A percentile compares a stretch with the other conserved stretches of the same genome.
Conservation (phyloP, 371 early-diverging fungal genomes). For the Phascolomyces articulosus region DNA sequence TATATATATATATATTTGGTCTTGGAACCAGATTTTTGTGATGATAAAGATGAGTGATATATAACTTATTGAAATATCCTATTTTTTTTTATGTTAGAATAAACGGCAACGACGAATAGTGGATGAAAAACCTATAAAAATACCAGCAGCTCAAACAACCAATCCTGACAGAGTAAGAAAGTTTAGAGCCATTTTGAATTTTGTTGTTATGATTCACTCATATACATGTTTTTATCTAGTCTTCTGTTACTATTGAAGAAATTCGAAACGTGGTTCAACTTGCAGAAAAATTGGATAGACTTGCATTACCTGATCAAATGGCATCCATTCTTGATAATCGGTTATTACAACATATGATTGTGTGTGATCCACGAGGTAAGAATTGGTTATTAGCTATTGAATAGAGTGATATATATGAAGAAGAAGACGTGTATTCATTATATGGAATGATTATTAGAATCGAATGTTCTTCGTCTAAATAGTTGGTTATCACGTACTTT, state of each 20-base stretch:
- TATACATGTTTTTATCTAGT: constrained; percentile 3
- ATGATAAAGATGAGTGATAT: no score
- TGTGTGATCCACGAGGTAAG: constrained; percentile 37
- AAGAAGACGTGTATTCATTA: not conserved
- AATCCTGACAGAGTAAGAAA: no score
- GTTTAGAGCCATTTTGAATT: not conserved
- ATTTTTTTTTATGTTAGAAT: no score
- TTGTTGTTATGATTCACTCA: not conserved
- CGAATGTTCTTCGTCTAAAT: constrained; percentile 45
- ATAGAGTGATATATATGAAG: no score
- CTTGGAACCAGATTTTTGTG: no score
- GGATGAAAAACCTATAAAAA: no score
- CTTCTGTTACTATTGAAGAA: constrained; percentile 15
- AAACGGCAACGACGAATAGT: no score
- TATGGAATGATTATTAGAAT: constrained; percentile 7
- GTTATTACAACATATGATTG: constrained; percentile 49
- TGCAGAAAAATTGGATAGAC: constrained; percentile 39
- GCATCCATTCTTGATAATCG: constrained; percentile 47
- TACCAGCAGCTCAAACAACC: no score
- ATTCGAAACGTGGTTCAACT: constrained; percentile 21
- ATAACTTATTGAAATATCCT: no score
- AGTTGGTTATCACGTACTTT: constrained; percentile 51
- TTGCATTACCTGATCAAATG: constrained; percentile 51
- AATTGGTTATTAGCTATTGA: not conserved
- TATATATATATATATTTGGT: no score